Base-by-base conservation (phyloP, 768 basidiomycete genomes). In the Tricholoma sp. region DNA sequence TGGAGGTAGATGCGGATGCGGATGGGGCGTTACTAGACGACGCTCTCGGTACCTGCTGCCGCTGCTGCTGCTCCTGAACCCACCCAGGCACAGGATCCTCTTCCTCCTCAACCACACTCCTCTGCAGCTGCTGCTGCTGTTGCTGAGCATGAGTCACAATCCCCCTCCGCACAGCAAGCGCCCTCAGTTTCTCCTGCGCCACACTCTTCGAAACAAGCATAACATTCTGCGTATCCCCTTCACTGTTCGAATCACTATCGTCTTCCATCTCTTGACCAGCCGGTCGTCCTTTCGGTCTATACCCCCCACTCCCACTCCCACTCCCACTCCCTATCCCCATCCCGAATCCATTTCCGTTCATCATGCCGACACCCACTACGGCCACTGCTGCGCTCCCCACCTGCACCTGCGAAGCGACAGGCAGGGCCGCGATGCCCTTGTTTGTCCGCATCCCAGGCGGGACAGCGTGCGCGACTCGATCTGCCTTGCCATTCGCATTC, bases 211-310 rank as follows among this genome's bases (percentile, higher is more conserved):
- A 84, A 19, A 89, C 70, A 62, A 82, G 78, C 27, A 87, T 75
- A 21, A 68, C 72, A 47, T 66, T 64, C 41, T 57, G 53, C 12
- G 69, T 69, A 0, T 78, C 79, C 2, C 72, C 74, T 14, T 84
- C 81, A 2, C 71, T 73, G n/a, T 84, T 83, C 39, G 73, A 79
- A 16, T 75, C 83, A 56, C 79, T 83, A 21, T 81, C 80, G n/a
- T 85, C 81, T 58, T 89, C 89, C 75, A 89, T 71, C 67, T 89
- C 88, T 61, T 75, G 74, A 21, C 78, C 85, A 55, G 80, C 74
- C 1, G 87, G 89, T 4, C 80, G 82, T 8, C 84, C 87, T 64
- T 82, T 84, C 7, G 83, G 85, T 14, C 85, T 74, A 60, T 89
- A 86, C 5, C 77, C 80, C 12, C 72, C 68, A 29, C 58, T 59